These are phyloP conservation scores for Sphaerosporella brunnea DNA, from an alignment of 495 filamentous ascomycete genomes.

Conservation along the genomic window DNA sequence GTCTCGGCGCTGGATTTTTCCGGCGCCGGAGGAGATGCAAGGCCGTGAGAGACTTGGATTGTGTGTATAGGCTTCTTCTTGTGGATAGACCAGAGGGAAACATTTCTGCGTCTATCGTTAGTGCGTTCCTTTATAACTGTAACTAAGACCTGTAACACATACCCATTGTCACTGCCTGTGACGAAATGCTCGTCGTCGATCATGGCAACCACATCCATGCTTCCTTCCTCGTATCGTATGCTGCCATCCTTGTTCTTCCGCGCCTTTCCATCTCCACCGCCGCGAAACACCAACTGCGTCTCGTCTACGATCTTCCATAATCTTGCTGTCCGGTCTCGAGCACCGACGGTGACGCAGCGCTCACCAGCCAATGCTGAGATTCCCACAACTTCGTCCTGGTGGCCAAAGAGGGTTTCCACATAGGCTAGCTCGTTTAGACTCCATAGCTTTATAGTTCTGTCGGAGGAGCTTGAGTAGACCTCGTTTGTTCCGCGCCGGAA, in stretches of 20 bases:
- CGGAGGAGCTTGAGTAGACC: conserved; percentile 69
- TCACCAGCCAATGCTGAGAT: conserved; percentile 69
- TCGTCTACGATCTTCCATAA: conserved; percentile 96
- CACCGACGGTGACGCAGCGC: conserved; percentile 76
- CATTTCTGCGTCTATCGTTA: conserved; percentile 13
- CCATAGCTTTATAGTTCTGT: conserved; percentile 81
- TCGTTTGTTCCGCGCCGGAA: conserved; percentile 86
- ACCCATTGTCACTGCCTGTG: conserved; percentile 80
- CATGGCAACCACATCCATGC: conserved; percentile 74
- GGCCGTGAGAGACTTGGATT: conserved; percentile 62
- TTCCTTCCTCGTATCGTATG: conserved; percentile 44
- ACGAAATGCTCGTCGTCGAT: conserved; percentile 82
- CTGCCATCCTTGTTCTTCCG: conserved; percentile 23
- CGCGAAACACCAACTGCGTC: conserved; percentile 83
- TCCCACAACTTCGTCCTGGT: conserved; percentile 75
- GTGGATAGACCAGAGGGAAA: conserved; percentile 75
- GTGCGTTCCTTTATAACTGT: too few relatives aligned
- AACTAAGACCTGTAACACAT: too few relatives aligned
- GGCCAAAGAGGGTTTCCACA: conserved; percentile 87
- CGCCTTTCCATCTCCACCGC: conserved; percentile 46
- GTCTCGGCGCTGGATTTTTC: conserved; percentile 54
- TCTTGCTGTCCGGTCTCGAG: conserved; percentile 77
- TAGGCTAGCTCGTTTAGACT: conserved; percentile 72
- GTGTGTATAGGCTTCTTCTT: conserved; percentile 91
- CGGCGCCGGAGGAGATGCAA: conserved; percentile 46